Base-by-base conservation (phyloP, 768 basidiomycete species). In the Calocera cornea region DNA sequence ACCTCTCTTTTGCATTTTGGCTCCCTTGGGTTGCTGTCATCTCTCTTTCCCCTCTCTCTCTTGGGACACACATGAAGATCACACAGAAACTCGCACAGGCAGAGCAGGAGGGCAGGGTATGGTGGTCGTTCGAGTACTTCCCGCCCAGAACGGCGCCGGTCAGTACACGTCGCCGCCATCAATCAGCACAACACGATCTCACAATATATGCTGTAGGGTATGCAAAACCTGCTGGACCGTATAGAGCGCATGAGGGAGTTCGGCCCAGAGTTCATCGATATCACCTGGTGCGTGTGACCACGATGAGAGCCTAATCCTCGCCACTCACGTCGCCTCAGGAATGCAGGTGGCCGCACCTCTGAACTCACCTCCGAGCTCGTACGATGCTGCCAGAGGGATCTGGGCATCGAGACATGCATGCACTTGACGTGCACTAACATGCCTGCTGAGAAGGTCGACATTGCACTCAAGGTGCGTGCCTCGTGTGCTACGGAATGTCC, bases 121-220 rank as follows among this genome's bases (percentile, higher is more conserved):
- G 94, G 89, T 99, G 95, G 95, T 94, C 92, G 40, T 98, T 99
- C 76, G 95, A 99, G 76, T 98, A 94, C 79, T 98, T 99, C 74
- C 95, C 97, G 67, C 95, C 92, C 24, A 82, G 94, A 70, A 97
- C 94, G 36, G 92, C 92, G 64, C 94, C 95, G 86, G 92, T 92
- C 69, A 68, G 77, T 73, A 41, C 66, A 67, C 50, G 12, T 63
- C 12, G 2, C 16, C 40, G 22, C 19, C 31, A 27, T 19, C 31
- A 34, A 49, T 27, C 67, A 69, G 41, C 40, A n/a, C 41, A 34
- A n/a, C 41, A 34, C 33, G 31, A 49, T 19, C 64, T 64, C n/a
- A n/a, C n/a, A 38, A 19, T 65, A 64, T 66, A 16, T 63, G 38
- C 49, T 68, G 64, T 71, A 95, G 87, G 92, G 91, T 70, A 79